Conservation (phyloP, 1,284 basidiomycete genomes). For the Stygiomarasmius scandens region DNA sequence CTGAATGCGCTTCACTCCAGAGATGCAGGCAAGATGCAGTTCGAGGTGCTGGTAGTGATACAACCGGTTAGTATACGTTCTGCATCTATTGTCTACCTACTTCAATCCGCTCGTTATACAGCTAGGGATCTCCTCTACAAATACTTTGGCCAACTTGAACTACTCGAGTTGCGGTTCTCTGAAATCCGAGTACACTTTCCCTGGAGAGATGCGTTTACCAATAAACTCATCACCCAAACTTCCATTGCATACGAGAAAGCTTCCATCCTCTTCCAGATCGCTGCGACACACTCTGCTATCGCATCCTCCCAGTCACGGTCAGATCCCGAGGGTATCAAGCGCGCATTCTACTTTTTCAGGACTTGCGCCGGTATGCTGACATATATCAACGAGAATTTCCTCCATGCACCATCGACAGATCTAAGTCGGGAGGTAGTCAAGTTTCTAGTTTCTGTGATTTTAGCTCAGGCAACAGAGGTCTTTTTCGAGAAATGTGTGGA, state of each 20-base stretch:
- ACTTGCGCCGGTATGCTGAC: slow-evolving; percentile 97
- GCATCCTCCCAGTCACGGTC: slow-evolving; percentile 82
- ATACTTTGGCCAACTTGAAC: slow-evolving; percentile 98
- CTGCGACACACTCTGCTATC: slow-evolving; percentile 89
- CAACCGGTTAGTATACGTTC: slow-evolving; percentile 64
- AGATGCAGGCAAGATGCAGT: slow-evolving; percentile 95
- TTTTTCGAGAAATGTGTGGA: slow-evolving; percentile 95
- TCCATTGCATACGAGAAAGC: slow-evolving; percentile 99
- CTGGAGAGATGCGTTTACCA: slow-evolving; percentile 96
- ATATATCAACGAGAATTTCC: slow-evolving; percentile 99
- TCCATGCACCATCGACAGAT: slow-evolving; percentile 98
- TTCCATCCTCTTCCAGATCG: slow-evolving; percentile 96
- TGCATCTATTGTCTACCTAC: neutral
- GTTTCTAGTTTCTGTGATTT: slow-evolving; percentile 83
- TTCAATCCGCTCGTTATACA: slow-evolving; percentile 23
- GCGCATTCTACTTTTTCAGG: slow-evolving; percentile 90
- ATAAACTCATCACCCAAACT: slow-evolving; percentile 91
- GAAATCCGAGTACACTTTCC: slow-evolving; percentile 96
- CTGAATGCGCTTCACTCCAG: slow-evolving; percentile 85
- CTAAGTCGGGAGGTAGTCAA: slow-evolving; percentile 94
- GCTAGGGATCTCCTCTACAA: slow-evolving; percentile 96
- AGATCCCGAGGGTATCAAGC: slow-evolving; percentile 93
- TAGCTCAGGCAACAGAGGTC: slow-evolving; percentile 95
- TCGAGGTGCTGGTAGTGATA: slow-evolving; percentile 91
- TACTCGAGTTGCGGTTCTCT: slow-evolving; percentile 95